phyloP scores from a whole-genome alignment of 2,329 filamentous ascomycete genomes.

The Emydomyces testavorans region DNA sequence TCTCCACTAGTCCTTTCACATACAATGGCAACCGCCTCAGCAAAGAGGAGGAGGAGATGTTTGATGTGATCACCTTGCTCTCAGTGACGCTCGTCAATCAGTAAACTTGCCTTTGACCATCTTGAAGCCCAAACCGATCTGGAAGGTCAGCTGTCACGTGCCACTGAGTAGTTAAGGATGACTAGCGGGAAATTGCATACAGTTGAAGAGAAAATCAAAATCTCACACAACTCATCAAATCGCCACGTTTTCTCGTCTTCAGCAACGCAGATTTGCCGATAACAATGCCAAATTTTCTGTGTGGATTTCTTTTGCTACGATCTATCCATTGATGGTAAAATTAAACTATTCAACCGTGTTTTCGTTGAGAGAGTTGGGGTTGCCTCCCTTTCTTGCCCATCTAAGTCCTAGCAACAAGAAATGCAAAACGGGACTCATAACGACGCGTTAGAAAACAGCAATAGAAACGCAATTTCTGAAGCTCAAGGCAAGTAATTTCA shows the following conservation, averaged over 20 bases:
- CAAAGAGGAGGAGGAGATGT: background rate
- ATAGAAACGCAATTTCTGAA: constrained; percentile 30
- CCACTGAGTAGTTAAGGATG: constrained; percentile 24
- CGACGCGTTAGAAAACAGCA: constrained; percentile 31
- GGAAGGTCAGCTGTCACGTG: constrained; percentile 9
- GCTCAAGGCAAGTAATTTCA: constrained; percentile 19
- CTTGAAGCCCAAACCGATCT: background rate
- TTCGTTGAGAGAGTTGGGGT: constrained; percentile 38
- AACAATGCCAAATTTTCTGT: constrained; percentile 36
- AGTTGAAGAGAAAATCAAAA: constrained; percentile 28
- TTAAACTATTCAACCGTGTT: constrained; percentile 26
- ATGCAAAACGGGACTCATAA: constrained; percentile 38
- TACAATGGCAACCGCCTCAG: constrained; percentile 7
- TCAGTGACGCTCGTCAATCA: background rate
- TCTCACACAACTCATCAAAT: constrained; percentile 28
- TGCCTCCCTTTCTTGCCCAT: constrained; percentile 32
- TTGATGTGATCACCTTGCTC: background rate
- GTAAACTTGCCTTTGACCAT: background rate
- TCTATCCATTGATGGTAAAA: constrained; percentile 34
- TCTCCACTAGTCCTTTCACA: background rate
- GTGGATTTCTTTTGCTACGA: constrained; percentile 23
- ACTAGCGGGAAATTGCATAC: constrained; percentile 22
- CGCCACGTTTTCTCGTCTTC: constrained; percentile 25
- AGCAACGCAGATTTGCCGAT: constrained; percentile 34
- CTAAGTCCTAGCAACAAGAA: constrained; percentile 31